A percentile compares a stretch with the other conserved stretches of the same genome.
These are phyloP conservation scores for Incumbomyces lentus DNA, from an alignment of 2,329 filamentous ascomycete species.

Conservation along the genomic window DNA sequence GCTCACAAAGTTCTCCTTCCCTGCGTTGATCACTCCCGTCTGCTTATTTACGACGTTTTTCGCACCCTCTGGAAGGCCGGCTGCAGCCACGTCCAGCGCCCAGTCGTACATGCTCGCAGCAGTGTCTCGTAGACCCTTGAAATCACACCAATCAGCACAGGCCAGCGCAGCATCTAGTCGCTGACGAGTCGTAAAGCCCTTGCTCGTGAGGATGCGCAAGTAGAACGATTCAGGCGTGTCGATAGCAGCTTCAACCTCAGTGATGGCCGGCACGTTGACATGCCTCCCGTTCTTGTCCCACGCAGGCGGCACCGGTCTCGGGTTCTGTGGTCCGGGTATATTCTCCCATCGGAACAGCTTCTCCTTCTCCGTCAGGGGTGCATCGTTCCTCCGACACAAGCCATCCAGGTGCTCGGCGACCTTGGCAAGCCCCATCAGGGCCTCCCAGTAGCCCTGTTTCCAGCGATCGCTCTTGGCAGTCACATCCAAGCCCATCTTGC, in stretches of 20 bases:
- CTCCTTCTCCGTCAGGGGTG: slow-evolving; percentile 26
- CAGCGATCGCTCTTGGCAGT: slow-evolving; percentile 69
- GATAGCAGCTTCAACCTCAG: slow-evolving; percentile 62
- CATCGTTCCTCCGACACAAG: slow-evolving; percentile 53
- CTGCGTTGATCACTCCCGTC: slow-evolving; percentile 55
- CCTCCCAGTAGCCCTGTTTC: slow-evolving; percentile 75
- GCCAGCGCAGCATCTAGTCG: slow-evolving; percentile 70
- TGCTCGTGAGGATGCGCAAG: slow-evolving; percentile 67
- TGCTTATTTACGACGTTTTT: slow-evolving; percentile 45
- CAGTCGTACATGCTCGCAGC: slow-evolving; percentile 64
- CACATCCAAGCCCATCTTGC: slow-evolving; percentile 52
- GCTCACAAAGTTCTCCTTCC: slow-evolving; percentile 46
- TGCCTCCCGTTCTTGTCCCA: slow-evolving; percentile 39
- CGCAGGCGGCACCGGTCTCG: slow-evolving; percentile 62
- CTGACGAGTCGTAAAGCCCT: slow-evolving; percentile 69
- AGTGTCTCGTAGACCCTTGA: slow-evolving; percentile 55
- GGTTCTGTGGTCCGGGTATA: slow-evolving; percentile 75
- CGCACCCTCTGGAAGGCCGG: slow-evolving; percentile 34
- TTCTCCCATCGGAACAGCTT: slow-evolving; percentile 57
- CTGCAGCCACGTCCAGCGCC: slow-evolving; percentile 64
- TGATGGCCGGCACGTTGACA: slow-evolving; percentile 53
- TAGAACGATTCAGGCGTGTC: slow-evolving; percentile 67
- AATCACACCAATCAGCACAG: slow-evolving; percentile 78
- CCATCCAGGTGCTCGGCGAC: slow-evolving; percentile 73
- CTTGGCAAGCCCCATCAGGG: slow-evolving; percentile 65